Percentiles rank a stretch among this genome's conserved stretches.
Conservation (phyloP, 305 asterid genomes). For the Fraxinus velutina region DNA sequence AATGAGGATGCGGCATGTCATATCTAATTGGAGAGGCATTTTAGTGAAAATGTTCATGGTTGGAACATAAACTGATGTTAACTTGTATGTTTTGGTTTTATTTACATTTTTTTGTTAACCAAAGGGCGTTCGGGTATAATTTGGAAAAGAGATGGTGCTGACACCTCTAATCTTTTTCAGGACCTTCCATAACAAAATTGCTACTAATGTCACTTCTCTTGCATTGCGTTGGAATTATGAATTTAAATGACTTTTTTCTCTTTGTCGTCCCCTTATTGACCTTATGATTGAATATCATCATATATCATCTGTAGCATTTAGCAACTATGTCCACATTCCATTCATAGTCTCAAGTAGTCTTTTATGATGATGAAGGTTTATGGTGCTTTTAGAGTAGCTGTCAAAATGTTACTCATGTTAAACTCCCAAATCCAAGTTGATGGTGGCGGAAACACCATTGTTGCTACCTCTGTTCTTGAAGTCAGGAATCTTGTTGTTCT, state of each 20-base stretch:
- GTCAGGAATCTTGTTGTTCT: constrained; percentile 95
- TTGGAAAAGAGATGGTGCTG: neutral
- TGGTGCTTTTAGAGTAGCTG: constrained; percentile 88
- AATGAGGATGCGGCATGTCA: neutral
- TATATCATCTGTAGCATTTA: constrained; percentile 7
- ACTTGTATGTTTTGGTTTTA: neutral
- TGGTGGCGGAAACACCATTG: constrained; percentile 73
- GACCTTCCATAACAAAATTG: constrained; percentile 4
- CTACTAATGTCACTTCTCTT: neutral
- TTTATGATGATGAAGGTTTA: constrained; percentile 58
- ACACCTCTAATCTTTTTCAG: neutral
- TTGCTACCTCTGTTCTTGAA: constrained; percentile 83
- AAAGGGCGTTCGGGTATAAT: neutral
- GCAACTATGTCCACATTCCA: constrained; percentile 4
- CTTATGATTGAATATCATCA: neutral
- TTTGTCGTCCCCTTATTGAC: neutral
- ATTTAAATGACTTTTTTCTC: constrained; percentile 1
- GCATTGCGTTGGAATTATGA: neutral
- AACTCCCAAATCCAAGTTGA: constrained; percentile 80
- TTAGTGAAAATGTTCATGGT: neutral
- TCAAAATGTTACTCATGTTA: constrained; percentile 95
- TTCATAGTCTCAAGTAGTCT: constrained; percentile 1
- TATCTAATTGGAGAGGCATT: neutral
- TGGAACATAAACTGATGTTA: neutral
- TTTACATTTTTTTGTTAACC: neutral